Conservation (phyloP, 2,329 filamentous ascomycete genomes). For the Pyrenochaeta sp. region DNA sequence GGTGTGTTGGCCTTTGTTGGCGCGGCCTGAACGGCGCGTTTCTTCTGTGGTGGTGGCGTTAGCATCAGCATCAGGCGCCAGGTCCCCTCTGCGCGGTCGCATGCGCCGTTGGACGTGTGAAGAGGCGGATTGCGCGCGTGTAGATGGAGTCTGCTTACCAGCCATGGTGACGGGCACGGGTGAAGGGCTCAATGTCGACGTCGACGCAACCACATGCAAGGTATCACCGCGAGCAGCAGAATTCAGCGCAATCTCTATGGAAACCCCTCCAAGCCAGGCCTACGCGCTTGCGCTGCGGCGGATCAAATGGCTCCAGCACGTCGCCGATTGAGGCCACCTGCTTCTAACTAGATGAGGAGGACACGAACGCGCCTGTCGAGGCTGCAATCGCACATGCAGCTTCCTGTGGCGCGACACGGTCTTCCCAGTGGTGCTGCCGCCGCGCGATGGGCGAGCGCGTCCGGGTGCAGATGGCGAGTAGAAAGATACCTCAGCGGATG, state of each 20-base stretch:
- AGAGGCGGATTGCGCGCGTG: constrained; percentile 17
- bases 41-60: constrained; percentile 64
- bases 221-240: constrained; percentile 43
- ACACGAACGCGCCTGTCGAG: constrained; percentile 22
- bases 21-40: constrained; percentile 90
- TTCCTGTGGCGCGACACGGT: constrained; percentile 28
- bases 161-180: constrained; percentile 58
- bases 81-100: constrained; percentile 16
- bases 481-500: constrained; percentile 10
- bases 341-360: constrained; percentile 38
- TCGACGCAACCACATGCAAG: constrained; percentile 40
- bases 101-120: constrained; percentile 11
- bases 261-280: constrained; percentile 33
- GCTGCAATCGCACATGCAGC: constrained; percentile 22
- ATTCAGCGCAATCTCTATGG: constrained; percentile 47
- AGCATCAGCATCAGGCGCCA: constrained; percentile 27
- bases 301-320: constrained; percentile 26
- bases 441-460: constrained; percentile 20
- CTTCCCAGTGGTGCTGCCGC: constrained; percentile 22
- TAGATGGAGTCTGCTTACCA: constrained; percentile 62
- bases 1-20: constrained; percentile 94
- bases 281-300: constrained; percentile 27
- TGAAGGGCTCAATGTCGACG: constrained; percentile 40
- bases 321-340: constrained; percentile 20
- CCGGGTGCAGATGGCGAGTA: constrained; percentile 3